Percentiles rank a stretch among this genome's conserved stretches.
Conservation (phyloP, 139 green algal species). For the Chlamydomonas sp. region DNA sequence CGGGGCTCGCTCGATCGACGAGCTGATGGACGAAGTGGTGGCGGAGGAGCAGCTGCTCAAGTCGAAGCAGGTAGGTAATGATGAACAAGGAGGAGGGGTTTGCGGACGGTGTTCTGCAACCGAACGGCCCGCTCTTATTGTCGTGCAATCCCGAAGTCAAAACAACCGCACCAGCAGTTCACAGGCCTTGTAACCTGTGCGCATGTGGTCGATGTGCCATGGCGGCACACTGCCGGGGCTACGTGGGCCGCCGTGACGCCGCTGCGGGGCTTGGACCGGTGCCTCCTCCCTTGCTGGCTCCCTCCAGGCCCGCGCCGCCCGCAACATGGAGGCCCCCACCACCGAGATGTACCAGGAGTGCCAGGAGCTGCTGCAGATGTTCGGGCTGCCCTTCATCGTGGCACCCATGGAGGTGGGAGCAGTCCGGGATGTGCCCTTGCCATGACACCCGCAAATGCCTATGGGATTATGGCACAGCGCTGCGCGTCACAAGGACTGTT, state of each 20-base stretch:
- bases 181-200: too few relatives aligned
- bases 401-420: constrained; percentile 81
- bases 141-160: too few relatives aligned
- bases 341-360: constrained; percentile 87
- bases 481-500: too few relatives aligned
- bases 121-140: background rate
- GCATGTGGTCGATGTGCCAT: too few relatives aligned
- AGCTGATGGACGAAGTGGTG: constrained; percentile 24
- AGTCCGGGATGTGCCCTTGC: too few relatives aligned
- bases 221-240: too few relatives aligned
- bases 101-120: background rate
- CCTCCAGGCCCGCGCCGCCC: constrained; percentile 21
- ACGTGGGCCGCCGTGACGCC: too few relatives aligned
- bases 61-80: background rate
- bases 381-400: constrained; percentile 98
- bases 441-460: too few relatives aligned
- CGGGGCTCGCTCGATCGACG: background rate
- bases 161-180: too few relatives aligned
- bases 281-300: background rate
- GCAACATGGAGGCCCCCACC: constrained; percentile 69
- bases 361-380: constrained; percentile 95
- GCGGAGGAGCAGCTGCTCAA: constrained; percentile 24
- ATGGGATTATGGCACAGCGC: too few relatives aligned
- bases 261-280: background rate
- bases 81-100: background rate